These are phyloP conservation scores for Hysterium pulicare DNA, from an alignment of 2,329 filamentous ascomycete genomes.

Conservation along the genomic window DNA sequence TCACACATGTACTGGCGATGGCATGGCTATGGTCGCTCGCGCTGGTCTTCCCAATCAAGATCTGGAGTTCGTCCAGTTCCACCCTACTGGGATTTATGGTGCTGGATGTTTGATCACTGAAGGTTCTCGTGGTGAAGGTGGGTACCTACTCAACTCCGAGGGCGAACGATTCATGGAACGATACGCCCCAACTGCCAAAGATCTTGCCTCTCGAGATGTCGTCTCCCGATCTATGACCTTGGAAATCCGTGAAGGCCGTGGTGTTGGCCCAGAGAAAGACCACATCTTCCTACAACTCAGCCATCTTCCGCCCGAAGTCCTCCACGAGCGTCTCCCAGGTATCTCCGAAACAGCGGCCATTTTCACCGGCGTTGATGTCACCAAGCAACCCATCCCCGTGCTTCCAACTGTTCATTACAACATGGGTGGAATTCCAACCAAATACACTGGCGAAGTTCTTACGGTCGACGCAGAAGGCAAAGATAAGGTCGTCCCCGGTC, in stretches of 20 bases:
- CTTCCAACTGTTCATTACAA: slow-evolving; percentile 98
- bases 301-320: slow-evolving; percentile 86
- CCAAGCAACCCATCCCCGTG: slow-evolving; percentile 94
- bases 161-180: slow-evolving; percentile 99
- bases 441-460: slow-evolving; percentile 94
- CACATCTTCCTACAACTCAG: slow-evolving; percentile 98
- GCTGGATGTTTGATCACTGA: slow-evolving; percentile 97
- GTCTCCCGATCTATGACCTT: slow-evolving; percentile 97
- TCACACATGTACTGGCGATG: slow-evolving; percentile 97
- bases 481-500: slow-evolving; percentile 88
- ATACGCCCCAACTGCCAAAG: slow-evolving; percentile 96
- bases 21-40: slow-evolving; percentile 98
- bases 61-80: slow-evolving; percentile 99
- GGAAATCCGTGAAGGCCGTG: slow-evolving; percentile 95
- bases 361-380: slow-evolving; percentile 94
- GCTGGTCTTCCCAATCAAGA: slow-evolving; percentile 98
- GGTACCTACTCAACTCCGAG: slow-evolving; percentile 95
- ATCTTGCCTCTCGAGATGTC: slow-evolving; percentile 93
- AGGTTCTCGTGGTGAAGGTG: slow-evolving; percentile 95
- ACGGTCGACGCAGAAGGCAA: slow-evolving; percentile 82
- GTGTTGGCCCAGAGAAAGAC: slow-evolving; percentile 95
- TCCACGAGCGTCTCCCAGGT: slow-evolving; percentile 94
- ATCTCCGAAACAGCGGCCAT: slow-evolving; percentile 98
- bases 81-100: slow-evolving; percentile 98
- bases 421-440: slow-evolving; percentile 98